phyloP scores from a whole-genome alignment of 495 filamentous ascomycete genomes.

The Tirmania nivea region DNA sequence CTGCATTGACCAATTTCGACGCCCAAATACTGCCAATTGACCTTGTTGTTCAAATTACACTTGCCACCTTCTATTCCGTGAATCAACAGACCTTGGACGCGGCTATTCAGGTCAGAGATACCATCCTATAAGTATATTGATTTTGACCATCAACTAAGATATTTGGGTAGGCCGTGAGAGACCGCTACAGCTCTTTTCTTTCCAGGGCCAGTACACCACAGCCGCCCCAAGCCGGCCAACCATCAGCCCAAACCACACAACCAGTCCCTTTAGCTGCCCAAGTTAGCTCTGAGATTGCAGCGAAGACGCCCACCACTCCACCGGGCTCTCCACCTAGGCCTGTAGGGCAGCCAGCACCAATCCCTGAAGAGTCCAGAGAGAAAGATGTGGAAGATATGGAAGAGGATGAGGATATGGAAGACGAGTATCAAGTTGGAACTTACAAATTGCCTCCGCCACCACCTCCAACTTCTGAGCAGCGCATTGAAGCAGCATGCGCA shows the following conservation, averaged over 20 bases:
- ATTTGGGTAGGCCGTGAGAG: conserved; percentile 9
- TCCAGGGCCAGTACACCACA: neutral
- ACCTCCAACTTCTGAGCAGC: conserved; percentile 43
- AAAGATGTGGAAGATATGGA: conserved; percentile 9
- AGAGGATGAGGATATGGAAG: conserved; percentile 15
- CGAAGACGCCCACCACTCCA: conserved; percentile 1
- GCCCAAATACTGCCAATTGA: conserved; percentile 53
- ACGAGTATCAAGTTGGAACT: conserved; percentile 15
- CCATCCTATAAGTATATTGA: neutral
- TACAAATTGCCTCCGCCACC: conserved; percentile 67
- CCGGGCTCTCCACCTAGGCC: neutral
- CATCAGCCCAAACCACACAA: neutral
- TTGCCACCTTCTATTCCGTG: conserved; percentile 22
- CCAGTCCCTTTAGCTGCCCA: neutral
- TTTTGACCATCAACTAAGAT: neutral
- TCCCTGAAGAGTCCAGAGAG: conserved; percentile 4
- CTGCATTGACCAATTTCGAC: conserved; percentile 53
- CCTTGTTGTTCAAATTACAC: conserved; percentile 52
- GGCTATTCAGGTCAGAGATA: conserved; percentile 13
- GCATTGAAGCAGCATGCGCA: conserved; percentile 40
- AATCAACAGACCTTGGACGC: conserved; percentile 28
- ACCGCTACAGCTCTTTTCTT: conserved; percentile 9
- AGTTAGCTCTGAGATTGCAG: neutral
- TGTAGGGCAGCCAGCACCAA: neutral
- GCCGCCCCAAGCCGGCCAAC: neutral